These are phyloP conservation scores for Streptanthus diversifolius DNA, from an alignment of 345 rosid genomes.

Conservation along the genomic window DNA sequence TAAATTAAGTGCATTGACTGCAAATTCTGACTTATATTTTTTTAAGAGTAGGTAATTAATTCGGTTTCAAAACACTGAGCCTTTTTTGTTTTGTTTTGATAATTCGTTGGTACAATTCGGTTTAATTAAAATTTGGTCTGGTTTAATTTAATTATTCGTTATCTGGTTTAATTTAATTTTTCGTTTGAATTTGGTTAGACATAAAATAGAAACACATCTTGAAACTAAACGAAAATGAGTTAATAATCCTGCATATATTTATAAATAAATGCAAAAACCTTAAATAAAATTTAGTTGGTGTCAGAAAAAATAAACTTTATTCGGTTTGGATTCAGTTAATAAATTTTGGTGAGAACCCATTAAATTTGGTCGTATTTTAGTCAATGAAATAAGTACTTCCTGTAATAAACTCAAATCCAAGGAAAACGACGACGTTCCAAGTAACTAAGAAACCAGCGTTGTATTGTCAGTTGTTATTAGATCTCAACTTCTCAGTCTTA, in stretches of 20 bases:
- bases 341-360: not conserved
- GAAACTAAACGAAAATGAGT: not conserved
- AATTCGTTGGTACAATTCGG: no score
- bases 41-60: no score
- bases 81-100: no score
- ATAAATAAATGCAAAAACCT: not conserved
- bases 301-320: not conserved
- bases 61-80: no score
- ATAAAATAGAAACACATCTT: not conserved
- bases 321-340: not conserved
- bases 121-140: no score
- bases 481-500: not conserved
- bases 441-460: not conserved
- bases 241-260: not conserved
- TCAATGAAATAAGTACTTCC: not conserved
- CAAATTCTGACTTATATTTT: no score
- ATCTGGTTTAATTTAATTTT: not conserved
- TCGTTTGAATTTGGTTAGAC: not conserved
- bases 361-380: not conserved
- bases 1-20: no score
- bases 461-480: not conserved
- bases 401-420: not conserved
- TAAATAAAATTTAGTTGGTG: not conserved
- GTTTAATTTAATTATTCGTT: no score
- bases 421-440: conserved; percentile 3